A percentile compares a stretch with the other conserved stretches of the same genome.
These are phyloP conservation scores for Murraya koenigii DNA, from an alignment of 345 rosid genomes.

Conservation along the genomic window DNA sequence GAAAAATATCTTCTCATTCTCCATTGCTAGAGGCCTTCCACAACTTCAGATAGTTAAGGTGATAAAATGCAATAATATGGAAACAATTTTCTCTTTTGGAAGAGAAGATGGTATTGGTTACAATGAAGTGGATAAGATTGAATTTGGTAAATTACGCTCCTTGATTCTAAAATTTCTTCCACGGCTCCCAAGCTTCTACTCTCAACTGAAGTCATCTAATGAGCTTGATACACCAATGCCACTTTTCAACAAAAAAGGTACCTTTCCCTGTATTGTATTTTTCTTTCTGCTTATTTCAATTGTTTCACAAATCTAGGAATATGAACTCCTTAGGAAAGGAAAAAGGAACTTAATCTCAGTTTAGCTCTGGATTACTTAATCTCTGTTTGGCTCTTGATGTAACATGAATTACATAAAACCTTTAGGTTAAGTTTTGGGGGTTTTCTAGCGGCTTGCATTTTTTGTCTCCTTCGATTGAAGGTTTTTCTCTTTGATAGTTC, in stretches of 20 bases:
- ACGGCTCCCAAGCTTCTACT: not conserved
- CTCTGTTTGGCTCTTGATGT: not conserved
- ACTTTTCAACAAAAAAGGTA: not conserved
- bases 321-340: not conserved
- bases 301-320: not conserved
- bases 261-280: not conserved
- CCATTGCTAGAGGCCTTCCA: not conserved
- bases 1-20: constrained; percentile 9
- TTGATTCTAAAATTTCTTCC: not conserved
- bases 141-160: not conserved
- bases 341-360: not conserved
- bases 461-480: not conserved
- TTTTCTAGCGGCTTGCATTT: not conserved
- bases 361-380: too few species aligned
- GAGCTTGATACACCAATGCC: not conserved
- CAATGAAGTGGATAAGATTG: not conserved
- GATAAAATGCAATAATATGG: not conserved
- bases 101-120: not conserved
- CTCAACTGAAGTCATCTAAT: not conserved
- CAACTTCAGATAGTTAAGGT: constrained; percentile 8
- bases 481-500: not conserved
- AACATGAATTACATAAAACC: not conserved
- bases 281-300: not conserved
- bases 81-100: not conserved
- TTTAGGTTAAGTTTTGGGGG: not conserved